phyloP scores from a whole-genome alignment of 1,284 basidiomycete species.

The Meira miltonrushii region DNA sequence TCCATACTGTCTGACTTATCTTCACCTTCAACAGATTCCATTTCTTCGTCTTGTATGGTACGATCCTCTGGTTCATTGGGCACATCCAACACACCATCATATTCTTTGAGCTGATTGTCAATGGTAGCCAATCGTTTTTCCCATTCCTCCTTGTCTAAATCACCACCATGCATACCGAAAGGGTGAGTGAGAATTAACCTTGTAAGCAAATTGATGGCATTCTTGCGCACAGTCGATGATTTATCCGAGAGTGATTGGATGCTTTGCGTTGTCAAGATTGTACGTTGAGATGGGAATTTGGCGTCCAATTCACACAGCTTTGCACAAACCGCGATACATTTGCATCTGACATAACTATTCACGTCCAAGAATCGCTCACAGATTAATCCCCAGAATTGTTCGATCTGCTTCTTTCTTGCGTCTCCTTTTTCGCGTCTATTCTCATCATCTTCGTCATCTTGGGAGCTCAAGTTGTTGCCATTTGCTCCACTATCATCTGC shows the following conservation, averaged over 20 bases:
- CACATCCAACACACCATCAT: conserved; percentile 38
- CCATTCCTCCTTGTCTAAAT: conserved; percentile 70
- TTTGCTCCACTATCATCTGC: not conserved
- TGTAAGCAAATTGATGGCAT: conserved; percentile 71
- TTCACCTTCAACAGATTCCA: conserved; percentile 45
- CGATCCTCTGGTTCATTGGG: conserved; percentile 35
- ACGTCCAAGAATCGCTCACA: conserved; percentile 81
- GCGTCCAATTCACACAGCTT: conserved; percentile 67
- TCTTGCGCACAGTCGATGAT: conserved; percentile 77
- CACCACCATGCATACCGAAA: conserved; percentile 81
- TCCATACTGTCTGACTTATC: conserved; percentile 32
- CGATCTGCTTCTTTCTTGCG: conserved; percentile 74
- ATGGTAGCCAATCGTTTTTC: conserved; percentile 61
- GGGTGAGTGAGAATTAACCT: conserved; percentile 83
- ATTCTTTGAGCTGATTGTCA: conserved; percentile 58
- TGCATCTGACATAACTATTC: conserved; percentile 83
- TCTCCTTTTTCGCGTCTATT: conserved; percentile 20
- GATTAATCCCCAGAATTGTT: conserved; percentile 74
- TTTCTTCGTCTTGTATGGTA: conserved; percentile 52
- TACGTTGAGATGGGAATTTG: conserved; percentile 82
- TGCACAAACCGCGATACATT: conserved; percentile 72
- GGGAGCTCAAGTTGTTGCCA: conserved; percentile 15
- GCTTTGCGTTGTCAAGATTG: conserved; percentile 69
- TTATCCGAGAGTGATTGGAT: conserved; percentile 84
- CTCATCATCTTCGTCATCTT: conserved; percentile 15